Base-by-base conservation (phyloP, 2,329 filamentous ascomycete genomes). In the Thielaviopsis populi region DNA sequence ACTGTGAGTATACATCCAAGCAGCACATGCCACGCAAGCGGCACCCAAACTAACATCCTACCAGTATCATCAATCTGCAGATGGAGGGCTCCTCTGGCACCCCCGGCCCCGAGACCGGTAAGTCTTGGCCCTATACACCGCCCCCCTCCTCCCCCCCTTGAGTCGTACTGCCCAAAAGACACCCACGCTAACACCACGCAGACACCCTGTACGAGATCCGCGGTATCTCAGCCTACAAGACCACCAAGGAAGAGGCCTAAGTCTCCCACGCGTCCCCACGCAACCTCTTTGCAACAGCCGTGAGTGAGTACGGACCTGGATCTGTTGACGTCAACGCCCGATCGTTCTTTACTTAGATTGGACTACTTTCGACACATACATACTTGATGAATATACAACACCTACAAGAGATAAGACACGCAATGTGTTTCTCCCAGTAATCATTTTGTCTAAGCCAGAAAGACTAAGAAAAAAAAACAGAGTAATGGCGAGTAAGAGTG, bases 41-140 rank as follows among this genome's bases (percentile, higher is more conserved):
- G 41, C 1, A 11, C 19, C 37, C 24, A 62, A 46, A n/a, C 43
- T 56, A 41, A 27, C 27, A 17, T 19, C 17, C 17, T 1, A 33
- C 3, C 53, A 75, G 75, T n/a, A 77, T 77, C 41, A 74, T 77
- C 56, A 74, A 77, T 62, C 67, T 76, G 50, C 76, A 77, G 65
- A 78, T 78, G 76, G 75, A 77, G 67, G 76, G 75, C 1, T 77
- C 75, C 2, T 77, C 75, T 4, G 75, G 76, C 0, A 72, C 72
- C 1, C 75, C 75, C 1, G 76, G 76, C 0, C 76, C 76, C 2
- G 68, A 19, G 10, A 53, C 37, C 10, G 60, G 68, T 69, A 43
- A 61, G 68, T 62, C 13, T n/a, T n/a, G n/a, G n/a, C n/a, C n/a
- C n/a, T n/a, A n/a, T n/a, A n/a, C n/a, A n/a, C n/a, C n/a, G n/a